Base-by-base conservation (phyloP, 164 flowering plant species). In the Vitis rotundifolia region DNA sequence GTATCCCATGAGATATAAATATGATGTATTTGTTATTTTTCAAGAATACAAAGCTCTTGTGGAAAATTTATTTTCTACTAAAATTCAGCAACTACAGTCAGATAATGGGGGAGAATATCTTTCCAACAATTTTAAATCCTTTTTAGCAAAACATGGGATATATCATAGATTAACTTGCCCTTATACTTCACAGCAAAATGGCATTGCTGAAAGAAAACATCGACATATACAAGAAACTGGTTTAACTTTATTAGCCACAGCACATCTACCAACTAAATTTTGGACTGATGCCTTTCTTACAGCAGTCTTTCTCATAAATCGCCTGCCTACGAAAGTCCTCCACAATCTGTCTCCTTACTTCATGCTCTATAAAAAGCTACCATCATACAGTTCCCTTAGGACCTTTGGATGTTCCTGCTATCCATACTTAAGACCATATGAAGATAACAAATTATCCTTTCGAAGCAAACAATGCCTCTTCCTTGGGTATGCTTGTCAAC, bases 11-110 rank as follows among this genome's bases (percentile, higher is more conserved):
- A 1, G 64, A 1, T 37, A 11, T 37, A 61, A 61, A 18, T 61
- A 16, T 14, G 64, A 61, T 61, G 64, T 61, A 31, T 61, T 61
- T 37, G 18, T 37, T 31, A 61, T 37, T 37, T 61, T 61, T 14
- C 49, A 31, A 14, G 18, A 61, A 61, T 61, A 61, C 18, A 61
- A 61, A 61, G 64, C 64, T 61, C 64, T 61, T 61, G 64, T 61
- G 64, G 64, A 61, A 53, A 53, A 53, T 53, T 53, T 53, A 15
- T 53, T 59, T 13, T 59, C 62, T 59, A 22, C 62, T 22, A 61
- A 61, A 61, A 61, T 61, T 61, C 49, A 61, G 18, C 64, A 61
- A 61, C 37, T 61, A 37, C 64, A 61, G 14, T 13, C 64, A 31
- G 49, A 61, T 10, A 61, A 61, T 61, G 64, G 64, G 6, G 64